phyloP scores from a whole-genome alignment of 768 basidiomycete species.

The Mycena filopes region DNA sequence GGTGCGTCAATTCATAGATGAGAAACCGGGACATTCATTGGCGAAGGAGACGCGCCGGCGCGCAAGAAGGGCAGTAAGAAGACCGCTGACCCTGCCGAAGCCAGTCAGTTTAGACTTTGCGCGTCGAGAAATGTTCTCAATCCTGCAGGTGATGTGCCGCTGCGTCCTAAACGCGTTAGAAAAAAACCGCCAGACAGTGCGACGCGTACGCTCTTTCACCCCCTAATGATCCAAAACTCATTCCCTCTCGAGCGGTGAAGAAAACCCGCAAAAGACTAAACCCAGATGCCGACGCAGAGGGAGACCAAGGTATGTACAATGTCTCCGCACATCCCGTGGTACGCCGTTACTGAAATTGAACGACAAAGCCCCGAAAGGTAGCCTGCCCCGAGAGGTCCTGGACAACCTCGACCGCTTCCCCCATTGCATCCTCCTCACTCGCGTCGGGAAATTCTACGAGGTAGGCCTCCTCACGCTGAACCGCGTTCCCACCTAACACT shows the following conservation, averaged over 20 bases:
- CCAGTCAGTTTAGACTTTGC: not conserved
- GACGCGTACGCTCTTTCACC: slow-evolving; percentile 17
- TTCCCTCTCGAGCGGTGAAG: not conserved
- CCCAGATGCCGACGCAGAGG: not conserved
- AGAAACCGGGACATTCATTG: not conserved
- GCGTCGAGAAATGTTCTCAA: not conserved
- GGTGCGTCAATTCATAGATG: not conserved
- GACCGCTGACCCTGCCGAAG: slow-evolving; percentile 5
- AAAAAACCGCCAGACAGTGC: slow-evolving; percentile 20
- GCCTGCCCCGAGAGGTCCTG: slow-evolving; percentile 75
- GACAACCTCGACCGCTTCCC: slow-evolving; percentile 81
- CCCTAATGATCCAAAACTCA: not conserved
- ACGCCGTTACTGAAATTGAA: not conserved
- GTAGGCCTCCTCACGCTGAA: slow-evolving; percentile 48
- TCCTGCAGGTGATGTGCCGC: slow-evolving; percentile 7
- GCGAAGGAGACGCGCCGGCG: slow-evolving; percentile 16
- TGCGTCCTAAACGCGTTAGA: slow-evolving; percentile 24
- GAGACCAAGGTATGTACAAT: slow-evolving; percentile 7
- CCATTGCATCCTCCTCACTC: slow-evolving; percentile 89
- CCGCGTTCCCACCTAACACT: slow-evolving; percentile 22
- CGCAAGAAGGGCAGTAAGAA: slow-evolving; percentile 23
- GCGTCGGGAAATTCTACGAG: slow-evolving; percentile 97
- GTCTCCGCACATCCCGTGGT: not conserved
- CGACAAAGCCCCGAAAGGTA: slow-evolving; percentile 38
- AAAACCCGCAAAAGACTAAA: slow-evolving; percentile 21